Conservation (phyloP, 2,329 filamentous ascomycete genomes). For the Scolecobasidium constrictum region DNA sequence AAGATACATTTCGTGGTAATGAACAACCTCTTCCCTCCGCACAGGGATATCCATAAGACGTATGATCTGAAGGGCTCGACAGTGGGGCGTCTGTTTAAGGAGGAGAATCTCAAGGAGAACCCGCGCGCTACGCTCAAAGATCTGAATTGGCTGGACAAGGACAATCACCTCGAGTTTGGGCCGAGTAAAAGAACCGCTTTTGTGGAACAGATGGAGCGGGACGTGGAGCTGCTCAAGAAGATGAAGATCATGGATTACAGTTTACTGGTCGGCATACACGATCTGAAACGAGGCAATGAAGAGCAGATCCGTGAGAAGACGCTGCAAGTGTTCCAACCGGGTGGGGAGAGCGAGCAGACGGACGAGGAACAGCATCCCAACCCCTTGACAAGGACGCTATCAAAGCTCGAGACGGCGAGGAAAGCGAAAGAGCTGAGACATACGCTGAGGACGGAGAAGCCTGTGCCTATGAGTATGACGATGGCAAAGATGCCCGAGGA, state of each 20-base stretch:
- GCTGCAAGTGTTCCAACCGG: conserved; percentile 85
- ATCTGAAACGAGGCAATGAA: conserved; percentile 80
- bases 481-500: conserved; percentile 83
- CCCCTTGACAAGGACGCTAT: conserved; percentile 77
- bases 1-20: conserved; percentile 99
- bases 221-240: conserved; percentile 76
- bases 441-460: conserved; percentile 85
- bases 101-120: conserved; percentile 79
- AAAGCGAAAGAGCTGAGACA: conserved; percentile 86
- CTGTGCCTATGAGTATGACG: conserved; percentile 81
- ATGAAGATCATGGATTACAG: conserved; percentile 99
- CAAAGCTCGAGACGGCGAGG: conserved; percentile 80
- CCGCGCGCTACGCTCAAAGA: conserved; percentile 92
- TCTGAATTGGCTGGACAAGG: conserved; percentile 84
- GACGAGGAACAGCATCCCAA: conserved; percentile 44
- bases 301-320: conserved; percentile 88
- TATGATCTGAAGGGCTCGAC: conserved; percentile 97
- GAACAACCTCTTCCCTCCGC: conserved; percentile 98
- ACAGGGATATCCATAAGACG: conserved; percentile 92
- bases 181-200: conserved; percentile 81
- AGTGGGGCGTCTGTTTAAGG: conserved; percentile 79
- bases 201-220: conserved; percentile 75
- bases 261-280: conserved; percentile 86
- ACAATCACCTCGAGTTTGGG: conserved; percentile 78
- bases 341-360: conserved; percentile 44